Conservation (phyloP, 371 early-diverging fungal species). For the Capillidium heterosporum region DNA sequence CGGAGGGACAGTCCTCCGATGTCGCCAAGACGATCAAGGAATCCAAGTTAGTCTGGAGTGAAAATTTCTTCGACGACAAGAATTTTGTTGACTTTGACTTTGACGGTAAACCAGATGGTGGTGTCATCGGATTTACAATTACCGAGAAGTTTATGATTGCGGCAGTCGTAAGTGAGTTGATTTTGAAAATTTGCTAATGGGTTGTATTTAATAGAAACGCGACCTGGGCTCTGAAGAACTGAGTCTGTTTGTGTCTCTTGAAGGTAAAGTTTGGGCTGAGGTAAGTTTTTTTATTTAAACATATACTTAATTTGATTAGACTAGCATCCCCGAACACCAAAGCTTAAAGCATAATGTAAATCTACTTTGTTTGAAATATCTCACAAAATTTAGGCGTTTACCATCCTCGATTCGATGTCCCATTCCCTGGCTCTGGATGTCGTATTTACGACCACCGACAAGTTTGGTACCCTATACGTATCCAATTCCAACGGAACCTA, state of each 20-base stretch:
- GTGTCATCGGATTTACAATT: constrained; percentile 40
- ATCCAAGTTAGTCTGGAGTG: constrained; percentile 32
- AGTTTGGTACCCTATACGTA: constrained; percentile 50
- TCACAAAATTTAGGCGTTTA: constrained; percentile 18
- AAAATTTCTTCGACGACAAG: constrained; percentile 35
- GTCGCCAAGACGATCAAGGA: constrained; percentile 22
- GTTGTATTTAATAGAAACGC: background rate
- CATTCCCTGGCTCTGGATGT: constrained; percentile 47
- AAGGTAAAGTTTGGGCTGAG: constrained; percentile 7
- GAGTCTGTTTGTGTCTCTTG: constrained; percentile 6
- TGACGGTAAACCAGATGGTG: constrained; percentile 19
- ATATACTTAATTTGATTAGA: background rate
- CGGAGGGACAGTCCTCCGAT: constrained; percentile 17
- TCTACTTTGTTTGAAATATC: background rate
- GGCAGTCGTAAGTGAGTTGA: constrained; percentile 20
- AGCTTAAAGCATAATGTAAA: constrained; percentile 5
- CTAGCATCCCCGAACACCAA: constrained; percentile 2
- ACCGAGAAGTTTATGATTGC: constrained; percentile 45
- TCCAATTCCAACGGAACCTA: constrained; percentile 83
- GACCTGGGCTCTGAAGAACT: background rate
- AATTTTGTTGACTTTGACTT: constrained; percentile 20
- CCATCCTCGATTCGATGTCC: constrained; percentile 54
- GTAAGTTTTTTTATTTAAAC: background rate
- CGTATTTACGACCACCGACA: constrained; percentile 12
- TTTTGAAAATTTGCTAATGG: too few relatives aligned